A percentile compares a stretch with the other conserved stretches of the same genome.
These are phyloP conservation scores for Pilobolus umbonatus DNA, from an alignment of 192 early-diverging fungal species.

Conservation along the genomic window DNA sequence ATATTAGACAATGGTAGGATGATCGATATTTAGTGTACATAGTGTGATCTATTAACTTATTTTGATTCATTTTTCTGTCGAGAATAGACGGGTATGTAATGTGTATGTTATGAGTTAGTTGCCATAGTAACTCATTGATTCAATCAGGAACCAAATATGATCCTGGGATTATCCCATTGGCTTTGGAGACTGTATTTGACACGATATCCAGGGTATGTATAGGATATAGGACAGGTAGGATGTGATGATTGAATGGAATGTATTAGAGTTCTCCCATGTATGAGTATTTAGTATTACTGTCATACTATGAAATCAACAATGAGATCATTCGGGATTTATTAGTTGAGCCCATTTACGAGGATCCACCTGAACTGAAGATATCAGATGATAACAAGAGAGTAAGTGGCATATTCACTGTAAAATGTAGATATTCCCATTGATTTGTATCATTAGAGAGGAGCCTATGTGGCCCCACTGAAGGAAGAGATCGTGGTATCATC, in stretches of 20 bases:
- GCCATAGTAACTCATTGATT: not conserved
- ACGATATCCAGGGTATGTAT: not conserved
- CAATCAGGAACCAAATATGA: not conserved
- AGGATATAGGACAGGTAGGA: not conserved
- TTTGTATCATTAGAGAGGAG: conserved; percentile 1
- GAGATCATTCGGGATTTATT: conserved; percentile 11
- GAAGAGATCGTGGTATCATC: not conserved
- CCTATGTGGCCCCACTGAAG: conserved; percentile 1
- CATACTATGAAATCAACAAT: conserved; percentile 6
- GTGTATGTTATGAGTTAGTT: not conserved
- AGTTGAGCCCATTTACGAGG: not conserved
- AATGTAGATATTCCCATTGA: not conserved
- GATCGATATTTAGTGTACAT: not conserved
- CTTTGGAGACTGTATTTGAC: conserved; percentile 10
- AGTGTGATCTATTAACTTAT: not conserved
- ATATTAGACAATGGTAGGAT: not conserved
- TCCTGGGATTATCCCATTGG: not conserved
- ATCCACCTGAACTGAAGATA: conserved; percentile 10
- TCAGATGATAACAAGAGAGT: conserved; percentile 8
- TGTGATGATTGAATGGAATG: too few relatives aligned
- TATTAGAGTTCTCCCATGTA: not conserved
- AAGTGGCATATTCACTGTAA: not conserved
- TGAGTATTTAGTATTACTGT: not conserved
- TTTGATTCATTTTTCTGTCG: not conserved
- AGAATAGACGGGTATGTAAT: not conserved